Percentiles rank a stretch among this genome's conserved stretches.
Evolutionary conservation across 2,329 filamentous ascomycete genomes (phyloP).

Genomic region (Aurifilum marmelostoma): DNA sequence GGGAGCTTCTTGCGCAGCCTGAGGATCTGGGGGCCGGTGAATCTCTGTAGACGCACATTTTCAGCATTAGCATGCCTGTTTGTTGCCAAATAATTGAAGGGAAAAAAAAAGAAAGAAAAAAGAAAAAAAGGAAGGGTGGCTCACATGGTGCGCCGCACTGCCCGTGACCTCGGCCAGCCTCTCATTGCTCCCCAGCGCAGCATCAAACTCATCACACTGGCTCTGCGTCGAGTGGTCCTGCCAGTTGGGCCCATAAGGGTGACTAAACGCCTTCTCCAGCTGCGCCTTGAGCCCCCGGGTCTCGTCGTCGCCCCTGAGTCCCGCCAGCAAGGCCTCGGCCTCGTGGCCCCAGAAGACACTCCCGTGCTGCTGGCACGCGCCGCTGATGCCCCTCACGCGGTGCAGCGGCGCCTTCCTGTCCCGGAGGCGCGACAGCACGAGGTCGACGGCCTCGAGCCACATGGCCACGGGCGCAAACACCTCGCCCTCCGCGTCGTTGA

Average conservation of each 20-base stretch:
- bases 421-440: conserved; percentile 75
- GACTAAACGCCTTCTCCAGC: conserved; percentile 73
- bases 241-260: conserved; percentile 93
- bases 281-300: conserved; percentile 69
- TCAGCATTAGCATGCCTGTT: background rate
- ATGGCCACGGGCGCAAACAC: conserved; percentile 91
- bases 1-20: conserved; percentile 81
- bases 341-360: conserved; percentile 88
- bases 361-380: conserved; percentile 95
- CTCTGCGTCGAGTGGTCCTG: conserved; percentile 93
- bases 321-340: conserved; percentile 66
- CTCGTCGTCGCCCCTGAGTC: conserved; percentile 56
- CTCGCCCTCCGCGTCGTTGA: conserved; percentile 80
- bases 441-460: conserved; percentile 92
- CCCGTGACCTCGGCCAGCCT: conserved; percentile 80
- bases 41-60: conserved; percentile 63
- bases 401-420: conserved; percentile 72
- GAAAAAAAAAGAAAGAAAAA: too few relatives aligned
- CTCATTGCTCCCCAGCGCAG: conserved; percentile 65
- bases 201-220: conserved; percentile 89
- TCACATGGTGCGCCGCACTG: conserved; percentile 90
- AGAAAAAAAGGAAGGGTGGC: background rate
- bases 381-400: conserved; percentile 79
- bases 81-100: too few relatives aligned
- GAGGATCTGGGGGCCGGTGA: conserved; percentile 96